phyloP scores from a whole-genome alignment of 2,329 filamentous ascomycete genomes.

The Fusarium mangiferae region DNA sequence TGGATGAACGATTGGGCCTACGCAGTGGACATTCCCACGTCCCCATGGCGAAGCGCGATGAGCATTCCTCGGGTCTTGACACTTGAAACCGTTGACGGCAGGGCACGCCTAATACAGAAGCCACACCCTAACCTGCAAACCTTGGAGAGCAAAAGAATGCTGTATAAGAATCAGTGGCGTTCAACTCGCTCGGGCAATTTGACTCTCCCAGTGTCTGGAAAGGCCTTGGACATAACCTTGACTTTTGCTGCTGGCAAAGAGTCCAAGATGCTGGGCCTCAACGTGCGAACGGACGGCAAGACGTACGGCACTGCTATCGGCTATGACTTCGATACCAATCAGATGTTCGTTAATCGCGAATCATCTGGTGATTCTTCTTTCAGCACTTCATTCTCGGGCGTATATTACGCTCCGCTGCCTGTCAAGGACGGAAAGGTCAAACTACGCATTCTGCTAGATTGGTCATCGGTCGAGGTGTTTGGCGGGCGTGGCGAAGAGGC shows the following conservation, averaged over 20 bases:
- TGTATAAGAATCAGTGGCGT: background rate
- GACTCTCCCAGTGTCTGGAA: background rate
- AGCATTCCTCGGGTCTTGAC: background rate
- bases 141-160: fast-evolving
- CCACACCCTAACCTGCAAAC: background rate
- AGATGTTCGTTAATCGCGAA: background rate
- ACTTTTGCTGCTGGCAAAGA: background rate
- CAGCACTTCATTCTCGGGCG: background rate
- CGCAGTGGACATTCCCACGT: background rate
- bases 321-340: background rate
- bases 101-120: background rate
- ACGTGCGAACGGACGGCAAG: background rate
- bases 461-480: background rate
- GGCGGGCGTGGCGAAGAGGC: background rate
- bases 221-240: background rate
- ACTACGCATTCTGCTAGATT: background rate
- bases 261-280: background rate
- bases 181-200: background rate
- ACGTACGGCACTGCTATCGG: background rate
- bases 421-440: background rate
- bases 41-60: background rate
- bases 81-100: background rate
- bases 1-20: background rate
- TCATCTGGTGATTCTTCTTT: background rate
- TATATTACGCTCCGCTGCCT: background rate